Evolutionary conservation across 805 yeast species (phyloP).

Genomic region (Candida silvatica): DNA sequence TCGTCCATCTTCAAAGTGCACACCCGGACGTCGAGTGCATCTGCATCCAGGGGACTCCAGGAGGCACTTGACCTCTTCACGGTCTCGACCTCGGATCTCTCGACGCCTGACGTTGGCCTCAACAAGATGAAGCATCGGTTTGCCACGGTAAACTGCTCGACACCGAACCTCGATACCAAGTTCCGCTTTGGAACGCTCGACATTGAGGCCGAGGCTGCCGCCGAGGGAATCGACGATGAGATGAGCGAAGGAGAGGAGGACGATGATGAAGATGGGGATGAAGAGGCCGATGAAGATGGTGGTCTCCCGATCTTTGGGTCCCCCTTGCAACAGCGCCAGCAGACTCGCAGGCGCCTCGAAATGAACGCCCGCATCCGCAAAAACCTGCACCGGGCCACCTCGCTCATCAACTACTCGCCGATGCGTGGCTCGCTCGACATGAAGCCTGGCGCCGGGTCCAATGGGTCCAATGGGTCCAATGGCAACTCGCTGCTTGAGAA

Average conservation of each 20-base stretch:
- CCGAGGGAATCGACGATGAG: neutral
- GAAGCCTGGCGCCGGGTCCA: neutral
- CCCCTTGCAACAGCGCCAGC: slow-evolving; percentile 27
- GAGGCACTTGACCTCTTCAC: neutral
- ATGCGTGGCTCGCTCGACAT: neutral
- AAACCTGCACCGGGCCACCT: slow-evolving; percentile 20
- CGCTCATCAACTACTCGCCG: slow-evolving; percentile 6
- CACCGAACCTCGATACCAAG: neutral
- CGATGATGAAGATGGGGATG: slow-evolving; percentile 4
- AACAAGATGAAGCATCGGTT: neutral
- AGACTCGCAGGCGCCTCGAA: slow-evolving; percentile 9
- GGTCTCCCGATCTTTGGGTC: slow-evolving; percentile 25
- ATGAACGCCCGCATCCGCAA: slow-evolving; percentile 11
- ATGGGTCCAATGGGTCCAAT: neutral
- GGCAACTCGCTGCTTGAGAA: slow-evolving; percentile 18
- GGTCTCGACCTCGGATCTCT: neutral
- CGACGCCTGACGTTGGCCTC: neutral
- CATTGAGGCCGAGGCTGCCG: no score
- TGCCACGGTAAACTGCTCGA: neutral
- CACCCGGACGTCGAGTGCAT: slow-evolving; percentile 1
- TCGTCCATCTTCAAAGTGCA: slow-evolving; percentile 4
- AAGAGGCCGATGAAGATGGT: slow-evolving; percentile 5
- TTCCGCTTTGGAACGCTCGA: neutral
- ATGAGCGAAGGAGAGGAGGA: neutral
- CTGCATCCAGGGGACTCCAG: slow-evolving; percentile 1